A percentile compares a stretch with the other conserved stretches of the same genome.
Evolutionary conservation across 2,329 filamentous ascomycete genomes (phyloP).

Genomic region (Ceratocystis cubensis): DNA sequence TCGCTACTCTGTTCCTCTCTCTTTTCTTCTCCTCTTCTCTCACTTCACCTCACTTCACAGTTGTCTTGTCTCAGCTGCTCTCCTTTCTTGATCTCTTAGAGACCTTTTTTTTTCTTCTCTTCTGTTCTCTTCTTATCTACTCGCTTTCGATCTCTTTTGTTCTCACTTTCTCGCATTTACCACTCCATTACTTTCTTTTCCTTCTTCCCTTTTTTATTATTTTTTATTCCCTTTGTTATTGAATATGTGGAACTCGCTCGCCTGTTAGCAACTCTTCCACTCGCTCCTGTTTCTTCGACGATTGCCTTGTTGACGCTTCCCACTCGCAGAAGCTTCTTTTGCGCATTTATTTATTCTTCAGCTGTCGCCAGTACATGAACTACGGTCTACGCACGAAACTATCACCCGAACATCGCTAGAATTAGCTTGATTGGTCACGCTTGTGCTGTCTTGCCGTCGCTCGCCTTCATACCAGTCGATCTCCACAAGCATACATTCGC

Average conservation of each 20-base stretch:
- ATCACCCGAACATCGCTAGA: not conserved
- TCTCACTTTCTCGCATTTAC: not conserved
- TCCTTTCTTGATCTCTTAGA: conserved; percentile 16
- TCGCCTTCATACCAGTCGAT: not conserved
- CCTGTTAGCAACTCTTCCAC: not conserved
- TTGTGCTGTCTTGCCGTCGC: conserved; percentile 1
- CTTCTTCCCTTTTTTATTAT: conserved; percentile 6
- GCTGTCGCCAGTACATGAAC: not conserved
- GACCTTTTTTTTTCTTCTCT: not conserved
- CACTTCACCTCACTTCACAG: not conserved
- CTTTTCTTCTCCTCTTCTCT: conserved; percentile 20
- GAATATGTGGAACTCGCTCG: not conserved
- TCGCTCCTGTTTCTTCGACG: conserved; percentile 10
- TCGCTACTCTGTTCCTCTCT: conserved; percentile 22
- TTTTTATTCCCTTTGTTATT: conserved; percentile 4
- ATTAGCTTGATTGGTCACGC: not conserved
- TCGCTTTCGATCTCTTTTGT: not conserved
- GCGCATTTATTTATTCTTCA: not conserved
- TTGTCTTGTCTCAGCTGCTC: conserved; percentile 10
- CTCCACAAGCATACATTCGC: not conserved
- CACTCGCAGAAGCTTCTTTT: not conserved
- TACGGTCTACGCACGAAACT: no score
- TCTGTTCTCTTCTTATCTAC: conserved; percentile 4
- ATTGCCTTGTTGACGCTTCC: not conserved
- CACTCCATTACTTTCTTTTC: not conserved